phyloP scores from a whole-genome alignment of 768 basidiomycete genomes.

The Podaxis sp. region DNA sequence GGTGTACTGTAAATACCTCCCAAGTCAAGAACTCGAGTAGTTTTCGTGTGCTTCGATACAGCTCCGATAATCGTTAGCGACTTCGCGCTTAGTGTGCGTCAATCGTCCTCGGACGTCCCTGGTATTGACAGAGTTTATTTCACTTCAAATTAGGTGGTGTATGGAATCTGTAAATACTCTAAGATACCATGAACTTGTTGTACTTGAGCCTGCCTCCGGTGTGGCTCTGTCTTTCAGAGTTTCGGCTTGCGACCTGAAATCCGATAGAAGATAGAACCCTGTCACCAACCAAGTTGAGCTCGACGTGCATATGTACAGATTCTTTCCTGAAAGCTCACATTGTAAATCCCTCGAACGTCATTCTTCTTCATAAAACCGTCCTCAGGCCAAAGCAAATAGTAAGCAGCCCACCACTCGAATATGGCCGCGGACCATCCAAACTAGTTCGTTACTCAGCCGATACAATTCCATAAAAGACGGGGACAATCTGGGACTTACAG shows the following conservation, averaged over 20 bases:
- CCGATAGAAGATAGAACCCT: constrained; percentile 37
- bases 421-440: constrained; percentile 42
- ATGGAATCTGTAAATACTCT: too few species aligned
- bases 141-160: too few species aligned
- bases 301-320: background rate
- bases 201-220: background rate
- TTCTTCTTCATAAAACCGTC: constrained; percentile 38
- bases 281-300: background rate
- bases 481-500: constrained; percentile 24
- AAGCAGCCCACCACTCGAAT: constrained; percentile 43
- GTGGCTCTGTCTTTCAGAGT: background rate
- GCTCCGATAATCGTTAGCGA: too few species aligned
- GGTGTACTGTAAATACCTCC: too few species aligned
- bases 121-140: too few species aligned
- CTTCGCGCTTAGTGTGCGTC: too few species aligned
- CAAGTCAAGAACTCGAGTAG: too few species aligned
- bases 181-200: background rate
- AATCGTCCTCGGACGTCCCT: too few species aligned
- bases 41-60: too few species aligned
- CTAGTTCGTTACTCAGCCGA: constrained; percentile 20
- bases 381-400: constrained; percentile 36
- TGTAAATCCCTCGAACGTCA: constrained; percentile 39
- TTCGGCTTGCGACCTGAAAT: constrained; percentile 26
- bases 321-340: constrained; percentile 27
- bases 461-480: background rate